Evolutionary conservation across 495 filamentous ascomycete genomes (phyloP).

Genomic region (Acidiella bohemica): DNA sequence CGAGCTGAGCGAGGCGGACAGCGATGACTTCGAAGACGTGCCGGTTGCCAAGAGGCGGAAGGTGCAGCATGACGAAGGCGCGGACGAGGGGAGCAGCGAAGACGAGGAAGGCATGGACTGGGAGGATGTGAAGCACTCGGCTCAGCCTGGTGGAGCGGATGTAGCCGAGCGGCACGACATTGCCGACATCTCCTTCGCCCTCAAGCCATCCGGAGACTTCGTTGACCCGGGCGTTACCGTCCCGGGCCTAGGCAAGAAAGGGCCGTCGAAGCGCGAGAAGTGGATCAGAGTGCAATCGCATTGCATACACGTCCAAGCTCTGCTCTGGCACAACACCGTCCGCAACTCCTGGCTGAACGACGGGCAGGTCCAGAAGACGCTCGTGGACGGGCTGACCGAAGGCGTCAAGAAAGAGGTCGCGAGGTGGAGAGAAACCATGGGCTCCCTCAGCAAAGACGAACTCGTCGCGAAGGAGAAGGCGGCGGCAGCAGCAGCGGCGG

Average conservation of each 20-base stretch:
- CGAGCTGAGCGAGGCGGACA: conserved; percentile 44
- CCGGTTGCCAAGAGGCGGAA: conserved; percentile 15
- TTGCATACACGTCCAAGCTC: conserved; percentile 73
- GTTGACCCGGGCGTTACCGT: conserved; percentile 10
- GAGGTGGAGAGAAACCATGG: conserved; percentile 56
- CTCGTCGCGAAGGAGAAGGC: conserved; percentile 12
- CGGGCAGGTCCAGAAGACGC: conserved; percentile 56
- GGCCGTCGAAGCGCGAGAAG: conserved; percentile 70
- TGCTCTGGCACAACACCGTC: conserved; percentile 78
- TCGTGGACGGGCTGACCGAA: conserved; percentile 56
- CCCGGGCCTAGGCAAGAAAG: conserved; percentile 47
- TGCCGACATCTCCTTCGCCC: conserved; percentile 13
- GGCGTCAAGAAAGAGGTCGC: conserved; percentile 58
- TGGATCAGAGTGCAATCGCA: conserved; percentile 65
- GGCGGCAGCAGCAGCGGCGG: conserved; percentile 4
- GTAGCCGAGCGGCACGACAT: conserved; percentile 9
- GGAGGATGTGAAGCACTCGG: conserved; percentile 61
- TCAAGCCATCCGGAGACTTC: conserved; percentile 15
- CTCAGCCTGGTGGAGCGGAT: background rate
- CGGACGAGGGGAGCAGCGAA: conserved; percentile 14
- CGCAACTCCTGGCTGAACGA: conserved; percentile 84
- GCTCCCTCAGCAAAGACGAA: conserved; percentile 34
- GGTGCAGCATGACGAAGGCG: conserved; percentile 22
- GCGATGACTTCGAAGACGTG: conserved; percentile 53
- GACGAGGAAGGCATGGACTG: conserved; percentile 70